phyloP scores from a whole-genome alignment of 2,329 filamentous ascomycete genomes.

The Elsinoe batatas region DNA sequence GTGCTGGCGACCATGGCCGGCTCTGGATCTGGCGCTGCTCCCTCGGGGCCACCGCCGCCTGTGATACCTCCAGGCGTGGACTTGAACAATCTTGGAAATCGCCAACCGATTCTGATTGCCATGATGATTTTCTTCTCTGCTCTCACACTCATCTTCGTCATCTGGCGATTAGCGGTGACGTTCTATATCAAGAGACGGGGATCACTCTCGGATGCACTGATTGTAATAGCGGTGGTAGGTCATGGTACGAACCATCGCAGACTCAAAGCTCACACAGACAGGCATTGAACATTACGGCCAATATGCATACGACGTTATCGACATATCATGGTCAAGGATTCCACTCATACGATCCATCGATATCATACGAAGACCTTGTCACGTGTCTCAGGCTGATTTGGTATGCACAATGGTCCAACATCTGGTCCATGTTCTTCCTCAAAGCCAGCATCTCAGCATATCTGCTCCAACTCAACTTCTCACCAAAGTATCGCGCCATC shows the following conservation, averaged over 20 bases:
- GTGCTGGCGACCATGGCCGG: not conserved
- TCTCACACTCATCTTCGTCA: conserved; percentile 10
- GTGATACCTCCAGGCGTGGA: conserved; percentile 9
- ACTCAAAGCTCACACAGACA: not conserved
- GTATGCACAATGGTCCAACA: conserved; percentile 12
- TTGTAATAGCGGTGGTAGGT: conserved; percentile 13
- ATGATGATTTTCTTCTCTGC: conserved; percentile 12
- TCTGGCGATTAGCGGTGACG: conserved; percentile 13
- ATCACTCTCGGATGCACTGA: conserved; percentile 13
- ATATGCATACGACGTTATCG: conserved; percentile 3
- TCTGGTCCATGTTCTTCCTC: conserved; percentile 15
- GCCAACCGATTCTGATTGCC: not conserved
- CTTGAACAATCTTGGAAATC: not conserved
- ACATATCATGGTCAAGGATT: conserved; percentile 15
- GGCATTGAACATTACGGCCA: conserved; percentile 13
- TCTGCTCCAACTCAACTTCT: conserved; percentile 15
- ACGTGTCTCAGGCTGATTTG: conserved; percentile 11
- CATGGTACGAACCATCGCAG: too few relatives aligned
- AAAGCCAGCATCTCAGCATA: conserved; percentile 16
- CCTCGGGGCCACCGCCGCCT: not conserved
- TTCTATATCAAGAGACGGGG: conserved; percentile 11
- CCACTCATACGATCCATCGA: conserved; percentile 14
- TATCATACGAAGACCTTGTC: not conserved
- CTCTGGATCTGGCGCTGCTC: not conserved
- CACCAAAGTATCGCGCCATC: conserved; percentile 13